Evolutionary conservation across 805 yeast species (phyloP).

Genomic region (Zygosaccharomyces bisporus): DNA sequence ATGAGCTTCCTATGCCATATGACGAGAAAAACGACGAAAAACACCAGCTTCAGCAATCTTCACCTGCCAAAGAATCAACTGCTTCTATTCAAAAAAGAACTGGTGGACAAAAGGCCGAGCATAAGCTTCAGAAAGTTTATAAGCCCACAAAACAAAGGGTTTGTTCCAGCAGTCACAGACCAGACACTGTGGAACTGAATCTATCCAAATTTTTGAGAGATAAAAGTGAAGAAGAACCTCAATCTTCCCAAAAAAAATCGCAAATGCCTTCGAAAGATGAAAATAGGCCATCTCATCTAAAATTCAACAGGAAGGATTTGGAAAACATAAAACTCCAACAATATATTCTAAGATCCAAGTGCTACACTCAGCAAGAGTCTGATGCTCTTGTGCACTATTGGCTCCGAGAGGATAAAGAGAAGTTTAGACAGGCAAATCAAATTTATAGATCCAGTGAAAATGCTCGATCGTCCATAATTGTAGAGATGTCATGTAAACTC

Average conservation of each 20-base stretch:
- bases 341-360: conserved; percentile 25
- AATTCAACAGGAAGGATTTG: neutral
- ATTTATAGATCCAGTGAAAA: conserved; percentile 46
- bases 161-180: neutral
- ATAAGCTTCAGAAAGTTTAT: neutral
- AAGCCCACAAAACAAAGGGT: neutral
- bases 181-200: conserved; percentile 16
- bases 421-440: conserved; percentile 38
- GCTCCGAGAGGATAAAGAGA: conserved; percentile 9
- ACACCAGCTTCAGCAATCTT: neutral
- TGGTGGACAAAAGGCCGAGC: neutral
- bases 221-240: conserved; percentile 8
- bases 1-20: neutral
- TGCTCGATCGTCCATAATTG: conserved; percentile 46
- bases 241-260: conserved; percentile 18
- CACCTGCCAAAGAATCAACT: neutral
- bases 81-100: neutral
- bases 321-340: conserved; percentile 11
- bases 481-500: conserved; percentile 40
- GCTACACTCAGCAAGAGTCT: conserved; percentile 26
- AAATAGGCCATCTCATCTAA: neutral
- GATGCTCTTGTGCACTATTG: conserved; percentile 8
- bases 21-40: neutral
- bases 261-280: conserved; percentile 6
- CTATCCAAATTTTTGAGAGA: conserved; percentile 17